phyloP scores from a whole-genome alignment of 1,284 basidiomycete genomes.

The Ustilago crameri region DNA sequence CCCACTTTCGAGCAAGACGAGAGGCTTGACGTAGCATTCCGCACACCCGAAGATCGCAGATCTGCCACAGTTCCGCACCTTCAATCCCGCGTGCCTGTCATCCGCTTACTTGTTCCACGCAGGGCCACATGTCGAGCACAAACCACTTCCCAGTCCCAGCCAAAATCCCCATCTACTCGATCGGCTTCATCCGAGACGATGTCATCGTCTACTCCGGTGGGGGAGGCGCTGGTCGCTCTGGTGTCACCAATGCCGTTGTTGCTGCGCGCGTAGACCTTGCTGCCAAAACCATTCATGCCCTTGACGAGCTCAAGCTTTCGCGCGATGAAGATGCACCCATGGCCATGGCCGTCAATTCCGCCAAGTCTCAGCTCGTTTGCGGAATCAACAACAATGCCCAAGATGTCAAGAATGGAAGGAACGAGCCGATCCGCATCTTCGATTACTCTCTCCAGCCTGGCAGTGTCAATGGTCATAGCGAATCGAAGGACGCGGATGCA shows the following conservation, averaged over 20 bases:
- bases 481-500: background rate
- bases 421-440: conserved; percentile 59
- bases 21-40: no score
- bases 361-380: conserved; percentile 44
- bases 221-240: conserved; percentile 62
- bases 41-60: no score
- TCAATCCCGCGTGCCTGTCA: background rate
- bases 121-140: conserved; percentile 31
- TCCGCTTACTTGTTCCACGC: no score
- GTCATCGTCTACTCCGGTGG: conserved; percentile 63
- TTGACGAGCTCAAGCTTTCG: conserved; percentile 54
- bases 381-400: conserved; percentile 59
- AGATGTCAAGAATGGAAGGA: conserved; percentile 39
- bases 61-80: background rate
- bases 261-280: conserved; percentile 32
- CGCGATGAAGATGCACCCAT: conserved; percentile 66
- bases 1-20: no score
- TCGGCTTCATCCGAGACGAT: conserved; percentile 54
- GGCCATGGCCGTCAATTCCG: conserved; percentile 56
- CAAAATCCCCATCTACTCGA: conserved; percentile 62
- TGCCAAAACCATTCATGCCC: conserved; percentile 30
- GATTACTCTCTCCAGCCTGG: conserved; percentile 22
- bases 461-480: background rate
- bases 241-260: conserved; percentile 62
- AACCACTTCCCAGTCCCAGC: conserved; percentile 51